Evolutionary conservation across 2,329 filamentous ascomycete genomes (phyloP).

Genomic region (Seiridium cupressi): DNA sequence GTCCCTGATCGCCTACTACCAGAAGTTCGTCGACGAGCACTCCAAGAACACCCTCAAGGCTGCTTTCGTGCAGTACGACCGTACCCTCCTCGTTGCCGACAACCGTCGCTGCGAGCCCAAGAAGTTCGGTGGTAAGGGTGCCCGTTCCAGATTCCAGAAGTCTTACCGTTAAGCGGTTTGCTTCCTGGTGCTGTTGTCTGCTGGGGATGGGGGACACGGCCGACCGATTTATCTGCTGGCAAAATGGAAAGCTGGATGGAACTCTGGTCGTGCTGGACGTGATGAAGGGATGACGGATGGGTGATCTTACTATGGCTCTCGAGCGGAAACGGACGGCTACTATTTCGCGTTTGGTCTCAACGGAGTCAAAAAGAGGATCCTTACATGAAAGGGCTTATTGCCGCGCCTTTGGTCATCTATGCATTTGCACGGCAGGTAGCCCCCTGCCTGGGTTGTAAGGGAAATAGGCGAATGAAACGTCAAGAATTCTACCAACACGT

Average conservation of each 20-base stretch:
- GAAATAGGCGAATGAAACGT: slow-evolving; percentile 52
- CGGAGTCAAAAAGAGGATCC: slow-evolving; percentile 33
- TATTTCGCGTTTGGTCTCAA: slow-evolving; percentile 22
- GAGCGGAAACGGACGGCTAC: slow-evolving; percentile 24
- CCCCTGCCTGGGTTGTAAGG: slow-evolving; percentile 47
- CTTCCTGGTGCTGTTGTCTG: slow-evolving; percentile 11
- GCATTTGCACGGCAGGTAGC: slow-evolving; percentile 48
- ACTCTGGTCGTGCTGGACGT: slow-evolving; percentile 8
- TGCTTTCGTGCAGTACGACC: slow-evolving; percentile 92
- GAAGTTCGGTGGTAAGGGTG: slow-evolving; percentile 94
- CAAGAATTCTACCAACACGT: slow-evolving; percentile 29
- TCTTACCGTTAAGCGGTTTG: slow-evolving; percentile 81
- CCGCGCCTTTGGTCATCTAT: slow-evolving; percentile 35
- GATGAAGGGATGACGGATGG: slow-evolving; percentile 12
- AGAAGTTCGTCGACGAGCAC: slow-evolving; percentile 99
- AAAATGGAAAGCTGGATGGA: slow-evolving; percentile 3
- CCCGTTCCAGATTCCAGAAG: slow-evolving; percentile 97
- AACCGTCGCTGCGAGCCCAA: slow-evolving; percentile 99
- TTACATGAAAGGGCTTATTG: slow-evolving; percentile 24
- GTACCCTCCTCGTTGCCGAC: slow-evolving; percentile 96
- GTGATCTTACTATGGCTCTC: slow-evolving; percentile 6
- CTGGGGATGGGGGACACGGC: slow-evolving; percentile 4
- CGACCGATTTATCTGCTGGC: neutral
- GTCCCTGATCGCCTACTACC: slow-evolving; percentile 97
- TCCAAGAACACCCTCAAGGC: slow-evolving; percentile 99